phyloP scores from a whole-genome alignment of 1,284 basidiomycete genomes.

The Trametes sp. region DNA sequence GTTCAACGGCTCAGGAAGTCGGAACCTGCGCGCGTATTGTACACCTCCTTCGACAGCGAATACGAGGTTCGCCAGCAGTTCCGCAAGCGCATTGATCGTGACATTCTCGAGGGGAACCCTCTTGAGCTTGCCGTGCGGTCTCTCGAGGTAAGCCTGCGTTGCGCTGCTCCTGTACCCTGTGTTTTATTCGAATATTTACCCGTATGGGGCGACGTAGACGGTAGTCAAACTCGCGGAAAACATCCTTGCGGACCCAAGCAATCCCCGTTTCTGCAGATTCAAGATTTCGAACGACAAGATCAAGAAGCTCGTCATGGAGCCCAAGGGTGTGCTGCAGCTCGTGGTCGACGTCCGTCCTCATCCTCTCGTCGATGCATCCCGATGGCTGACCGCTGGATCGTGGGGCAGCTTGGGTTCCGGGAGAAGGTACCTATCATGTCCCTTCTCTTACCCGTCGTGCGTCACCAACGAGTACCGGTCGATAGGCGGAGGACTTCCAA shows the following conservation, averaged over 20 bases:
- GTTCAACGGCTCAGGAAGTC: slow-evolving; percentile 6
- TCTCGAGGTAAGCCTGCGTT: slow-evolving; percentile 13
- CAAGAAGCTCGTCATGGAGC: slow-evolving; percentile 59
- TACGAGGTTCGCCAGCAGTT: slow-evolving; percentile 18
- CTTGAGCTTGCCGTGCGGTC: slow-evolving; percentile 17
- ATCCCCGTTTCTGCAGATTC: slow-evolving; percentile 71
- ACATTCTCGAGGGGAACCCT: slow-evolving; percentile 15
- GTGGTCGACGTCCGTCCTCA: slow-evolving; percentile 52
- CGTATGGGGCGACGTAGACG: not conserved
- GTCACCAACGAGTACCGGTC: not conserved
- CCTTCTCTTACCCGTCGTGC: not conserved
- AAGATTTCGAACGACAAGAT: slow-evolving; percentile 72
- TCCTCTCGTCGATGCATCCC: too few relatives aligned
- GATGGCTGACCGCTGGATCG: not conserved
- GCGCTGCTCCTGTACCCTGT: not conserved
- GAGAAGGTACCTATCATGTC: slow-evolving; percentile 55
- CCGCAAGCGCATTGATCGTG: slow-evolving; percentile 15
- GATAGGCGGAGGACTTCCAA: slow-evolving; percentile 47
- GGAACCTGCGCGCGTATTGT: slow-evolving; percentile 14
- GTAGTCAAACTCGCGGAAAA: slow-evolving; percentile 72
- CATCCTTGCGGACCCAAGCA: slow-evolving; percentile 68
- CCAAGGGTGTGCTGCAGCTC: slow-evolving; percentile 77
- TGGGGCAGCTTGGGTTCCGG: slow-evolving; percentile 68
- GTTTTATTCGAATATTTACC: too few relatives aligned
- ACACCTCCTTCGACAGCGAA: slow-evolving; percentile 22